phyloP scores from a whole-genome alignment of 768 basidiomycete species.

The Crepidotus variabilis region DNA sequence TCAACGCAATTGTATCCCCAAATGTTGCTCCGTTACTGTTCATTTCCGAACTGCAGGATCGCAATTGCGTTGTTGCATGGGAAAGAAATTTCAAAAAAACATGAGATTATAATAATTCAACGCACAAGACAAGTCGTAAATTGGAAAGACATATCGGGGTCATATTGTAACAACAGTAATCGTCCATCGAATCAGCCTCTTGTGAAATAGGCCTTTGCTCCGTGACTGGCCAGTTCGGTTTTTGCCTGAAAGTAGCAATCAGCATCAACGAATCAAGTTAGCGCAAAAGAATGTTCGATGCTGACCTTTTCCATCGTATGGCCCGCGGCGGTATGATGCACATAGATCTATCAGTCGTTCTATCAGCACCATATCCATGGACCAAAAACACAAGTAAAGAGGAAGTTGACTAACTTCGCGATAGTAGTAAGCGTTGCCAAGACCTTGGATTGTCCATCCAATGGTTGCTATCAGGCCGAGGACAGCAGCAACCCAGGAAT shows the following conservation, averaged over 20 bases:
- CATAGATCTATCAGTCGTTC: conserved; percentile 23
- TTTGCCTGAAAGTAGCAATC: conserved; percentile 56
- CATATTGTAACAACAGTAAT: neutral
- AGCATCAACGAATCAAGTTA: conserved; percentile 3
- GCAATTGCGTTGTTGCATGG: too few relatives aligned
- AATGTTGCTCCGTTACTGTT: too few relatives aligned
- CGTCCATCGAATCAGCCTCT: conserved; percentile 49
- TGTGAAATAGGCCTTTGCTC: conserved; percentile 86
- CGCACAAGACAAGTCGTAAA: neutral
- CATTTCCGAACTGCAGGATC: too few relatives aligned
- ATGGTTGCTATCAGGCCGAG: conserved; percentile 77
- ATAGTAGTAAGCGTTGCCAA: conserved; percentile 79
- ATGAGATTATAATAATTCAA: conserved; percentile 2
- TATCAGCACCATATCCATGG: conserved; percentile 6
- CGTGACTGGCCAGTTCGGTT: conserved; percentile 76
- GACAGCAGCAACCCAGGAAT: conserved; percentile 75
- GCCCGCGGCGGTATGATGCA: conserved; percentile 68
- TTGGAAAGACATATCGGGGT: neutral
- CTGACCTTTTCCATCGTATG: conserved; percentile 84
- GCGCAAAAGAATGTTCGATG: conserved; percentile 3
- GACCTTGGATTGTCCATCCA: conserved; percentile 85
- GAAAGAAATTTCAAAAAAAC: too few relatives aligned
- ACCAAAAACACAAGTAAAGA: conserved; percentile 7
- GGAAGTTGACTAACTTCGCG: conserved; percentile 49
- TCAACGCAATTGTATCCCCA: neutral